phyloP scores from a whole-genome alignment of 2,329 filamentous ascomycete genomes.

The Clonostachys rosea region DNA sequence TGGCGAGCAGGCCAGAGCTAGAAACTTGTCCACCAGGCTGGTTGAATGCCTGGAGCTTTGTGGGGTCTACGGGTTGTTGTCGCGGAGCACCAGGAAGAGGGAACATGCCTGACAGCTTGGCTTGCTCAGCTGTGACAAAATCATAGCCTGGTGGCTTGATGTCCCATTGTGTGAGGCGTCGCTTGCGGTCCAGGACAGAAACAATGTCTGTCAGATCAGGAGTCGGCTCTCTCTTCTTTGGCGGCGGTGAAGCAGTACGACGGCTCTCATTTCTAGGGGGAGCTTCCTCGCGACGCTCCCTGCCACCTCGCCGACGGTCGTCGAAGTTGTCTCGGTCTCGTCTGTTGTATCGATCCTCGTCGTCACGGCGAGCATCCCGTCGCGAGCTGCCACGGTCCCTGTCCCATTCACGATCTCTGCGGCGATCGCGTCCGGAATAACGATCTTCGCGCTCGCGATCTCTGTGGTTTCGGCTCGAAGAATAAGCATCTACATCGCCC shows the following conservation, averaged over 20 bases:
- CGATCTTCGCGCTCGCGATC: conserved; percentile 92
- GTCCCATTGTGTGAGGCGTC: conserved; percentile 97
- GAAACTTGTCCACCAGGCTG: conserved; percentile 70
- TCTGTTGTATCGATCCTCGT: conserved; percentile 51
- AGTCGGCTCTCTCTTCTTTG: conserved; percentile 91
- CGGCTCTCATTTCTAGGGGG: conserved; percentile 46
- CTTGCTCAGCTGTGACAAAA: conserved; percentile 96
- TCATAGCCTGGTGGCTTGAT: conserved; percentile 98
- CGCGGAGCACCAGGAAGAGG: conserved; percentile 91
- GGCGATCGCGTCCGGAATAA: conserved; percentile 67
- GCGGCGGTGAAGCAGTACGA: conserved; percentile 74
- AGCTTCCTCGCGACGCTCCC: conserved; percentile 34
- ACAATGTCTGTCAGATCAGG: conserved; percentile 86
- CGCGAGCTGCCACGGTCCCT: conserved; percentile 60
- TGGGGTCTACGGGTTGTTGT: conserved; percentile 92
- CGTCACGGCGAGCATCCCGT: conserved; percentile 61
- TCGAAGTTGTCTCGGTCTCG: conserved; percentile 50
- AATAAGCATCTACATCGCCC: conserved; percentile 81
- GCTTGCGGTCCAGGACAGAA: conserved; percentile 80
- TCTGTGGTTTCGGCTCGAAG: conserved; percentile 85
- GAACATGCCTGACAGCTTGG: conserved; percentile 99
- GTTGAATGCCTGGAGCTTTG: conserved; percentile 88
- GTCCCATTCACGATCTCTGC: conserved; percentile 73
- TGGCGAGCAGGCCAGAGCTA: conserved; percentile 81
- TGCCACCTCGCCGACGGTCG: conserved; percentile 48